Base-by-base conservation (phyloP, 768 basidiomycete genomes). In the Suillus occidentalis region DNA sequence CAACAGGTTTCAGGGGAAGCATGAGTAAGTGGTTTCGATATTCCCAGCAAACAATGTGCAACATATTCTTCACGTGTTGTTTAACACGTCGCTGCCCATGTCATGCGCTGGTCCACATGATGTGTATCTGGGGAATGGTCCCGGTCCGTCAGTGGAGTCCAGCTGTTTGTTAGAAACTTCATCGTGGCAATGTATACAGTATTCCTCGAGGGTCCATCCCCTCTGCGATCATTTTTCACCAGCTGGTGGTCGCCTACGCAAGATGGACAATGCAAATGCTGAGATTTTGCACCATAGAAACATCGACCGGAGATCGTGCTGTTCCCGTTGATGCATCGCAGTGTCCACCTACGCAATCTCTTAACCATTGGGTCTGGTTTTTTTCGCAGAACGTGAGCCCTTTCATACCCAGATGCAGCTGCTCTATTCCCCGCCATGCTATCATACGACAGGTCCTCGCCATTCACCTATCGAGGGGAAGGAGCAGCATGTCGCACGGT, bases 31-130 rank as follows among this genome's bases (percentile, higher is more conserved):
- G 4, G 31, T 45, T 61, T 25, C 18, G n/a, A 64, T 12, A 69
- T 42, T 7, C 63, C 66, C 28, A 69, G 34, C 37, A 69, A 43
- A 5, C 57, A 67, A 45, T 67, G 65, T 36, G 66, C 60, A 20
- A 20, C 59, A 39, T 69, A 66, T 55, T 67, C 68, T 31, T 43
- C 43, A 36, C 63, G 40, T 12, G 68, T 69, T 13, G 61, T 69
- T 7, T n/a, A 64, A 36, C 68, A 42, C 36, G 42, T 59, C 25
- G 68, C 45, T 39, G 6, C 68, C 66, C 66, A 65, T 6, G 20
- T 36, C 28, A 69, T 45, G 36, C 50, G 43, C 22, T 53, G 52
- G n/a, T 40, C 34, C 50, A 61, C 47, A 31, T 52, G 31, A 49
- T 37, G 31, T 42, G 39, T 42, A 39, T 36, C 56, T 25, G 53